Evolutionary conservation across 2,329 filamentous ascomycete species (phyloP).

Genomic region (Eutypella sp.): DNA sequence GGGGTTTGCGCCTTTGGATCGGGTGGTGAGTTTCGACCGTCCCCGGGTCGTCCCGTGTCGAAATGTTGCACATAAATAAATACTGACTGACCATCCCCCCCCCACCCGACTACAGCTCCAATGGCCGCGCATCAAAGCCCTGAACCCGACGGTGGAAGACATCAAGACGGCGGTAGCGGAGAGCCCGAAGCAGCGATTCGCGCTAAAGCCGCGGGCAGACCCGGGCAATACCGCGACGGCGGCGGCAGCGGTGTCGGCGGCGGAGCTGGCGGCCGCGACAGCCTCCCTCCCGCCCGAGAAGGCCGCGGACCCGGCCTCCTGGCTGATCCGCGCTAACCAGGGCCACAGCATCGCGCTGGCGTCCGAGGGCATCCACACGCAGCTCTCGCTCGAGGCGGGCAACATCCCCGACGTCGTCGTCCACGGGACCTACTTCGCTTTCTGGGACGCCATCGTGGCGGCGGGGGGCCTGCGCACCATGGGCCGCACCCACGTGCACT

Average conservation of each 20-base stretch:
- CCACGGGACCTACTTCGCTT: conserved; percentile 83
- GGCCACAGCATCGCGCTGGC: conserved; percentile 81
- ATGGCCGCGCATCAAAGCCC: conserved; percentile 56
- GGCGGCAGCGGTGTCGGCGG: too few relatives aligned
- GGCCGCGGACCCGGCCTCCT: conserved; percentile 55
- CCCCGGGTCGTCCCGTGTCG: conserved; percentile 1
- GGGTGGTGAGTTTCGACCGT: conserved; percentile 46
- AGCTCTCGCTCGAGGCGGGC: conserved; percentile 54
- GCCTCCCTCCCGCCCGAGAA: conserved; percentile 31
- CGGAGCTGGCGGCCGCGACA: conserved; percentile 17
- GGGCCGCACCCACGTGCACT: conserved; percentile 85
- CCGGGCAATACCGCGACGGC: too few relatives aligned
- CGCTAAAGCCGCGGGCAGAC: conserved; percentile 60
- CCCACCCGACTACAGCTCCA: conserved; percentile 34
- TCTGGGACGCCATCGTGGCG: conserved; percentile 71
- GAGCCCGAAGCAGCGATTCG: conserved; percentile 90
- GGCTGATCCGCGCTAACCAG: conserved; percentile 91
- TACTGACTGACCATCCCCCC: background rate
- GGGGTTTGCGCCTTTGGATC: conserved; percentile 54
- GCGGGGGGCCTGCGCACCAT: conserved; percentile 75
- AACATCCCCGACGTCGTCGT: conserved; percentile 65
- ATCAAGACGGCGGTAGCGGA: conserved; percentile 63
- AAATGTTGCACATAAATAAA: background rate
- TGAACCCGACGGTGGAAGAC: conserved; percentile 72
- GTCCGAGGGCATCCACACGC: conserved; percentile 63